phyloP scores from a whole-genome alignment of 257 asterid species.

The Solanum megistacrolobum region DNA sequence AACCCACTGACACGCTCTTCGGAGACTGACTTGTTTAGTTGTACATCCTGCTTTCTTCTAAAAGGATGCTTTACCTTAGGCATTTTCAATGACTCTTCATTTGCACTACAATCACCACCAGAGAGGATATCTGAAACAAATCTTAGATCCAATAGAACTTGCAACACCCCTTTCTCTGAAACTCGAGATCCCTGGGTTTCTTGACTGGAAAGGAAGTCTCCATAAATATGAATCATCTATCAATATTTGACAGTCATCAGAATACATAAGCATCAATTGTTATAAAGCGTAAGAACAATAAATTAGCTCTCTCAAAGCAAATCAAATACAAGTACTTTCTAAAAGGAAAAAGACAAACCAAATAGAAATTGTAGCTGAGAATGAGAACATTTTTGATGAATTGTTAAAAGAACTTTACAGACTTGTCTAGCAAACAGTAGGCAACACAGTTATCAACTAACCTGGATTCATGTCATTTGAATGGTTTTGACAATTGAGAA shows the following conservation, averaged over 20 bases:
- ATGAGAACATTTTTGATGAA: background rate
- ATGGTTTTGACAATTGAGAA: background rate
- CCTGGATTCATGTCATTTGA: background rate
- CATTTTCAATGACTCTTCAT: conserved; percentile 36
- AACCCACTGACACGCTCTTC: conserved; percentile 48
- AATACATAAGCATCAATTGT: background rate
- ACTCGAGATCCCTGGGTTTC: conserved; percentile 44
- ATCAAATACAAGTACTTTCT: background rate
- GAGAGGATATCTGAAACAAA: conserved; percentile 76
- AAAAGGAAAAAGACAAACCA: background rate
- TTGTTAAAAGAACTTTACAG: background rate
- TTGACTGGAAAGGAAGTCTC: conserved; percentile 51
- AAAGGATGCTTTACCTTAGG: conserved; percentile 40
- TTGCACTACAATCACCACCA: conserved; percentile 58
- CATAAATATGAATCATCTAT: conserved; percentile 67
- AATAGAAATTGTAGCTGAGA: background rate
- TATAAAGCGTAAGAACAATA: background rate
- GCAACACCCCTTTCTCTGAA: conserved; percentile 84
- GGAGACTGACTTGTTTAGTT: conserved; percentile 38
- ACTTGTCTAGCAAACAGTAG: background rate
- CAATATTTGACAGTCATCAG: conserved; percentile 6
- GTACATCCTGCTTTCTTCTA: conserved; percentile 63
- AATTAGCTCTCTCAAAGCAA: background rate
- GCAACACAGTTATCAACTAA: background rate
- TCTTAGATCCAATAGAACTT: conserved; percentile 79